Conservation (phyloP, 331 rosid species). For the Spiraea crenata region DNA sequence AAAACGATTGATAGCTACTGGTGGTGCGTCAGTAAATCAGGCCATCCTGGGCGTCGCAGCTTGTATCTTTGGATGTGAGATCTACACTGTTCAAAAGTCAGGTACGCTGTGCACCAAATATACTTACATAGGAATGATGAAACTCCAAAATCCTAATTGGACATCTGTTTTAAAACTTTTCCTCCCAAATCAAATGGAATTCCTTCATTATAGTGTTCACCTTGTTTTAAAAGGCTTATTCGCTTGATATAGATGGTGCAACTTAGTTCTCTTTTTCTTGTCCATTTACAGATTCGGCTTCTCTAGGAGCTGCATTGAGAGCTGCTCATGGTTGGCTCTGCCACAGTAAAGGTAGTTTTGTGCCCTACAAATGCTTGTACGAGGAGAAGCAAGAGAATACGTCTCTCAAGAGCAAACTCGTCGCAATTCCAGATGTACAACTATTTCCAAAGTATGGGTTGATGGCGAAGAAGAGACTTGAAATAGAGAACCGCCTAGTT, state of each 20-base stretch:
- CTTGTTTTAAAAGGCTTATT: neutral
- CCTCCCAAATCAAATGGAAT: neutral
- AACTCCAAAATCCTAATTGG: neutral
- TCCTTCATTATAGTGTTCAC: neutral
- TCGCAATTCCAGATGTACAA: slow-evolving; percentile 51
- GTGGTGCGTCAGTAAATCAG: slow-evolving; percentile 87
- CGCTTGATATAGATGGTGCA: neutral
- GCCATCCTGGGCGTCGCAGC: slow-evolving; percentile 71
- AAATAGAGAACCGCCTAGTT: slow-evolving; percentile 75
- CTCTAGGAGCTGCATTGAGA: slow-evolving; percentile 92
- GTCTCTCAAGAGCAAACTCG: slow-evolving; percentile 66
- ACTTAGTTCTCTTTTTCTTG: neutral
- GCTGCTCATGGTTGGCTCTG: slow-evolving; percentile 97
- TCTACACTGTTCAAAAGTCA: slow-evolving; percentile 85
- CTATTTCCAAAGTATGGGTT: slow-evolving; percentile 55
- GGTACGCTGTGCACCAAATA: slow-evolving; percentile 42
- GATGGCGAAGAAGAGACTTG: slow-evolving; percentile 72
- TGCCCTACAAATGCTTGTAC: slow-evolving; percentile 66
- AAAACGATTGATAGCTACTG: slow-evolving; percentile 87
- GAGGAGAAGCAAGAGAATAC: slow-evolving; percentile 62
- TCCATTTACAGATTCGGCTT: slow-evolving; percentile 75
- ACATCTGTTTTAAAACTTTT: neutral
- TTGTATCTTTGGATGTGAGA: slow-evolving; percentile 78
- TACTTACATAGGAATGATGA: neutral
- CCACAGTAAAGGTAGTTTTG: slow-evolving; percentile 54